Evolutionary conservation across 306 rosid species (phyloP), one percentile per base, ranked within the genome.

Genomic region (Crotalaria pallida): DNA sequence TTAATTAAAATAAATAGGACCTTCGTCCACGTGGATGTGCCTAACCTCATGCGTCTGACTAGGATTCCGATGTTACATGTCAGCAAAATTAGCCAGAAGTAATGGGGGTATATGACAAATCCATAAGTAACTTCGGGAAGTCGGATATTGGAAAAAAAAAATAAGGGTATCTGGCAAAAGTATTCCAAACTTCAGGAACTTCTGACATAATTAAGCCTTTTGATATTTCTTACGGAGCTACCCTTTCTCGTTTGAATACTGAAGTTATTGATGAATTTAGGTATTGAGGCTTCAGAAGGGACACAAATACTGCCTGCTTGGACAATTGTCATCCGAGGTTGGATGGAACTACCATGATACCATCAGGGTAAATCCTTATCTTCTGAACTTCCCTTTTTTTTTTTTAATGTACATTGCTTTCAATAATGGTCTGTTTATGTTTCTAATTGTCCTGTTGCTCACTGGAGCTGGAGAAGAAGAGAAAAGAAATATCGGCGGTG

Each of bases 241-340:
- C 12, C 12, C 10, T 62, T 6, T 10, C 3, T 31, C 11, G 47
- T 15, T 16, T 65, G 70, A 11, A 59, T 69, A 9, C 59, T 48
- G 57, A 45, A 9, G 9, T 43, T 10, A 27, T 47, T 7, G 10
- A 27, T 77, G 50, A 41, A 55, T 57, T 79, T 16, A 88, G 87
- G 88, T 81, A 7, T 75, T 88, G 90, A 85, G 90, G 85, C 90
- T 85, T 69, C 90, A 81, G 73, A 85, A 81, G 77, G 88, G 88
- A 0, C 90, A 83, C 76, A 88, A 85, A 3, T 75, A 74, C 47
- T 85, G 90, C 69, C 71, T 79, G 73, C 61, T 85, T 3, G 94
- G 94, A 10, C 45, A 71, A 53, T 75, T 88, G 18, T 88, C 86
- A 11, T 83, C 90, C 0, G 90, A 88, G 83, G 90, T 88, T 78